Conservation (phyloP, 768 basidiomycete genomes). For the Suillus alpinus region DNA sequence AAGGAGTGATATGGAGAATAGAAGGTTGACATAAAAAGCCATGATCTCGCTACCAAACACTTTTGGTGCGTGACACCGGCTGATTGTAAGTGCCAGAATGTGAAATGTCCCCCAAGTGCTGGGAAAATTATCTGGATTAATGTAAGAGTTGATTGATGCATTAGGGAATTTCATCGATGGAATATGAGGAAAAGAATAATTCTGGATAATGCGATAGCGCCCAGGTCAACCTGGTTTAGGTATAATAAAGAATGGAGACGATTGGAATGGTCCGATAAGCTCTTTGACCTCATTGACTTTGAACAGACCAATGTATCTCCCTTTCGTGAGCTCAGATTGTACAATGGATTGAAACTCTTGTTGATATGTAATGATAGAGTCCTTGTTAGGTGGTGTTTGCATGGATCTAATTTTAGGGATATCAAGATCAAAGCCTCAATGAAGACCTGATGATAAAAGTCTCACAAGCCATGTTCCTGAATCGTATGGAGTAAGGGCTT, state of each 20-base stretch:
- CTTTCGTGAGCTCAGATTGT: not conserved
- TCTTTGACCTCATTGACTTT: slow-evolving; percentile 10
- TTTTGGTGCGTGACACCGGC: too few species aligned
- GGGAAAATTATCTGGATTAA: too few species aligned
- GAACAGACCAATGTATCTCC: slow-evolving; percentile 10
- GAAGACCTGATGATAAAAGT: too few species aligned
- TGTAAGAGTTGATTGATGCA: too few species aligned
- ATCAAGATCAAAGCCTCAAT: slow-evolving; percentile 7
- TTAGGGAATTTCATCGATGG: not conserved
- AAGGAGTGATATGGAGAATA: too few species aligned
- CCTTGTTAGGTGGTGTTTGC: slow-evolving; percentile 11
- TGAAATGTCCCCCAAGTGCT: too few species aligned
- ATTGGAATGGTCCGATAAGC: slow-evolving; percentile 16
- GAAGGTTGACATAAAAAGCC: too few species aligned
- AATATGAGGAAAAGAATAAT: slow-evolving; percentile 31
- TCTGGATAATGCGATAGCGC: slow-evolving; percentile 34
- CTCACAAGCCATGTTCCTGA: too few species aligned
- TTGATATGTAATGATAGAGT: slow-evolving; percentile 2
- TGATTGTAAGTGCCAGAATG: too few species aligned
- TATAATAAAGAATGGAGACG: slow-evolving; percentile 24
- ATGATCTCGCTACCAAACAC: too few species aligned
- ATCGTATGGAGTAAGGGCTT: slow-evolving; percentile 6
- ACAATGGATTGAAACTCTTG: slow-evolving; percentile 3
- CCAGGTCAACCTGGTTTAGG: slow-evolving; percentile 33
- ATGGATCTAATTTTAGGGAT: not conserved